Base-by-base conservation (phyloP, 495 filamentous ascomycete species). In the Mytilinidion resinicola region DNA sequence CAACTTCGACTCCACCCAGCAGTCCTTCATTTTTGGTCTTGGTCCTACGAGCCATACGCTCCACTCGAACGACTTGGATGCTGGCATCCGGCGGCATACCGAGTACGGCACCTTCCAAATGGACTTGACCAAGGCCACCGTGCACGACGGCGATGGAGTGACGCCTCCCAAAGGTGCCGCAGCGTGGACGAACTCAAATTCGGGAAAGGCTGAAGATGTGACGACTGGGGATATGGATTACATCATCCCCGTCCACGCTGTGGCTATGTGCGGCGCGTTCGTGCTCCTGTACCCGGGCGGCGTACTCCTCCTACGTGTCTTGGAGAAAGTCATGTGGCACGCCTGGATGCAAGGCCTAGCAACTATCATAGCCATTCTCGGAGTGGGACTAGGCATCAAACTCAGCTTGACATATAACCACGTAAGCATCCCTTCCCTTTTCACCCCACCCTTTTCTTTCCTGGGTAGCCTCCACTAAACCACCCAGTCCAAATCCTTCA, bases 1-100 rank as follows among this genome's bases (percentile, higher is more conserved):
- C 73, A 2, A 63, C 53, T 34, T 73, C 64, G 44, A 71, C 65
- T 1, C 38, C 53, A 53, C 38, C 15, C 47, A 67, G 0, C 72
- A 79, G 51, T 62, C 71, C 11, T 79, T 84, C 70, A 79, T 84
- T 51, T 86, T 79, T 62, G 83, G 78, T n/a, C 65, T 78, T 11
- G 84, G 83, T 10, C 74, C 76, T 1, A 62, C 57, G 34, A 61
- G 70, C 33, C 60, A 61, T 30, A 56, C 61, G 33, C 57, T 80
- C 9, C 67, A 67, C 9, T 73, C 69, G 25, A 69, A 82, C 64
- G 67, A 70, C 33, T 60, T 60, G 0, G 62, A 70, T 10, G 79
- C 76, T 0, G 68, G 63, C n/a, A 67, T 83, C 7, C 70, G 76
- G 37, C 70, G 78, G n/a, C 84, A 87, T 66, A 57, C 68, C 37